Conservation (phyloP, 2,329 filamentous ascomycete genomes). For the Aspergillus pseudotamarii region DNA sequence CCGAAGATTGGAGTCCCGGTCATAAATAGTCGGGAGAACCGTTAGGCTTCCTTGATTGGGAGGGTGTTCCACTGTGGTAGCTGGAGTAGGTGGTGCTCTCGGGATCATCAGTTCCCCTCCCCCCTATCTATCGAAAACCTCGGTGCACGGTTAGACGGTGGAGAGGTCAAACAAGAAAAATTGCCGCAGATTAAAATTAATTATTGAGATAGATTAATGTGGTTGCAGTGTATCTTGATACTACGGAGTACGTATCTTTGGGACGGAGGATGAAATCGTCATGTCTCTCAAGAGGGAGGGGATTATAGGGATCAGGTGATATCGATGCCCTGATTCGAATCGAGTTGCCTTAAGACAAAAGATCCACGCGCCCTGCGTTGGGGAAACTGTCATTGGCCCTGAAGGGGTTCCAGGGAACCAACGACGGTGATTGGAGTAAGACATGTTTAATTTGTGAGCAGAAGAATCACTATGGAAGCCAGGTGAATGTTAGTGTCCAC, state of each 20-base stretch:
- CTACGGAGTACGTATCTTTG: background rate
- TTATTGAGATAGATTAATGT: background rate
- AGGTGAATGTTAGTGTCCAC: background rate
- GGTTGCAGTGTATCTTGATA: background rate
- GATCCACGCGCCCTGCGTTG: background rate
- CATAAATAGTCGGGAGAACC: background rate
- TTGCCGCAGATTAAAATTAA: background rate
- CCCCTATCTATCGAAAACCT: slow-evolving; percentile 1
- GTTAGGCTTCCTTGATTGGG: slow-evolving; percentile 1
- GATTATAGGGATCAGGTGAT: background rate
- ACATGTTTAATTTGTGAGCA: slow-evolving; percentile 6
- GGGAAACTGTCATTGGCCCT: slow-evolving; percentile 6
- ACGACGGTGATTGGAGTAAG: slow-evolving; percentile 8
- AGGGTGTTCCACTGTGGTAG: background rate
- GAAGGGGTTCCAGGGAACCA: slow-evolving; percentile 7
- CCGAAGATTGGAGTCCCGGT: background rate
- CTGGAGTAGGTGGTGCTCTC: background rate
- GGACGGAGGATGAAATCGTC: background rate
- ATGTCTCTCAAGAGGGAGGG: background rate
- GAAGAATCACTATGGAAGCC: background rate
- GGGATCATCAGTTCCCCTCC: background rate
- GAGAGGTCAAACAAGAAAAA: background rate
- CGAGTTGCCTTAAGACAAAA: background rate
- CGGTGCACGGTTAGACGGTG: background rate
- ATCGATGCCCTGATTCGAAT: background rate